Percentiles rank a stretch among this genome's conserved stretches.
Conservation (phyloP, 1,139 yeast genomes). For the Kodamaea derodonti region DNA sequence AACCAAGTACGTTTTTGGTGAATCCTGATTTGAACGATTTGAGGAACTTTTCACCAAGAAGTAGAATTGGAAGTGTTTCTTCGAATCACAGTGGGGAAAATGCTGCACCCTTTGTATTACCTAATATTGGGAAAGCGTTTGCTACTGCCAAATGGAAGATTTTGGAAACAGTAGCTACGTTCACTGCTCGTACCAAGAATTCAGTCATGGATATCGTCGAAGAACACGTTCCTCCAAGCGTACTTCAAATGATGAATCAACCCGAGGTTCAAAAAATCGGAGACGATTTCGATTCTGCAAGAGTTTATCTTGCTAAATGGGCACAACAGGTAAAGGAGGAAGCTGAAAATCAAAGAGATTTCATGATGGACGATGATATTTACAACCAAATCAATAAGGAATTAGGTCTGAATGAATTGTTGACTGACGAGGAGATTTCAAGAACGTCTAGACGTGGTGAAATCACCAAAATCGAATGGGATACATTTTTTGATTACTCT, state of each 20-base stretch:
- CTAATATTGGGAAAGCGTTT: conserved; percentile 46
- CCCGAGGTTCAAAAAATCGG: conserved; percentile 81
- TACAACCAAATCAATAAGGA: conserved; percentile 61
- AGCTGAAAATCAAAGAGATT: conserved; percentile 68
- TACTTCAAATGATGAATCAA: conserved; percentile 60
- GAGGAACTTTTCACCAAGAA: conserved; percentile 67
- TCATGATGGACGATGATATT: conserved; percentile 59
- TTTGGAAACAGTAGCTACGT: conserved; percentile 78
- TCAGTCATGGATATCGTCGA: conserved; percentile 58
- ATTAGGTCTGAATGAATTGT: conserved; percentile 59
- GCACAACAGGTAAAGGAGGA: conserved; percentile 93
- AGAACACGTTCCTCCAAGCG: conserved; percentile 62
- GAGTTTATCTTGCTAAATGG: conserved; percentile 94
- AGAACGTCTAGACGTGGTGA: conserved; percentile 63
- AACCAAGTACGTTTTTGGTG: conserved; percentile 66
- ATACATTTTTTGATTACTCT: conserved; percentile 69
- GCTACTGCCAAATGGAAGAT: conserved; percentile 82
- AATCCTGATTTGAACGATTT: conserved; percentile 80
- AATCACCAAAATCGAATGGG: conserved; percentile 75
- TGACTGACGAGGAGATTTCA: conserved; percentile 57
- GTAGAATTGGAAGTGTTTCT: background rate
- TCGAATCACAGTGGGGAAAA: conserved; percentile 4
- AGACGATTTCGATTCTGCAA: conserved; percentile 89
- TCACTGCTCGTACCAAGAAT: conserved; percentile 65
- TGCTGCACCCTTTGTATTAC: conserved; percentile 21